Evolutionary conservation across 169 alveolate species (phyloP), one percentile per base, ranked within the genome.

Genomic region (Plasmodium yoelii): DNA sequence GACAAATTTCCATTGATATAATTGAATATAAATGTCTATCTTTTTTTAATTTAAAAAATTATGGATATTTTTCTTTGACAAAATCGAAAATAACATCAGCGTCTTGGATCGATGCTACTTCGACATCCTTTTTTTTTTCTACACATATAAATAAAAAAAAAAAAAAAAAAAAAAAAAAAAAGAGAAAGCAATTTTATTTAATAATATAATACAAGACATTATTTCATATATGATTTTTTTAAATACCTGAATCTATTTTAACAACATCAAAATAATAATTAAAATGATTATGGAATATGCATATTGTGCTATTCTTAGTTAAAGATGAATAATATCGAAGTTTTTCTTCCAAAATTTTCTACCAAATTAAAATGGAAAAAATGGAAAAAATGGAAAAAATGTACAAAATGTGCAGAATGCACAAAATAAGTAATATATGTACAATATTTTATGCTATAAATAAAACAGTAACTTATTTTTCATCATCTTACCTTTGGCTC

Each of bases 21-120:
- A 34, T 34, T 34, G 42, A 5, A 5, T 34, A 34, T 34, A 1
- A 34, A 34, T 34, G 6, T 0, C 7, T 34, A 34, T 3, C 42
- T 34, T 0, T 34, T 34, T 34, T 34, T 34, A 34, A 3, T 34
- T 34, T 34, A 34, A 34, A 34, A 34, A 3, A 3, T 34, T 34
- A 34, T 34, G 42, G 47, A 68, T 77, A 77, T 64, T 77, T 77
- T 51, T 77, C 88, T 67, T 77, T 77, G n/a, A 77, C 88, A 42
- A 77, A 77, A 44, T 77, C 88, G 34, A 77, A 77, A 26, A 77
- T 64, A 3, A 77, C 88, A 10, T 77, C 77, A 10, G 88, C 57
- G 26, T 77, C 88, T 61, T 77, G 88, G 8, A 77, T 77, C 39
- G 88, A 77, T 13, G 88, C 88, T 8, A 77, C 88, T 77, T 77